These are phyloP conservation scores for Cutaneotrichosporon mucoides DNA, from an alignment of 1,284 basidiomycete species.

Conservation along the genomic window DNA sequence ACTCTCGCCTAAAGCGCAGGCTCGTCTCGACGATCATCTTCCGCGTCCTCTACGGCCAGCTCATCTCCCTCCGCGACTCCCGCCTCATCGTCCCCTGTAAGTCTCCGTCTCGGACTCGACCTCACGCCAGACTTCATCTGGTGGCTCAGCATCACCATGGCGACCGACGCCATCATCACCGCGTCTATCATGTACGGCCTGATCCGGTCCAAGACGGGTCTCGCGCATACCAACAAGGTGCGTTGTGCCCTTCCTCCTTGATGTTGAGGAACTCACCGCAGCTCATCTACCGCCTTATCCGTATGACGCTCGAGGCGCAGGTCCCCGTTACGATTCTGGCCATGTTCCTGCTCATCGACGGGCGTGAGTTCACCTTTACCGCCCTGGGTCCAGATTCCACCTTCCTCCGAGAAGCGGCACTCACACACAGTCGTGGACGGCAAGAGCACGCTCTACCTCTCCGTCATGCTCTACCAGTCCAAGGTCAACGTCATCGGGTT, in stretches of 20 bases:
- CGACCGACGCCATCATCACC: conserved; percentile 33
- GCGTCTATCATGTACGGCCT: conserved; percentile 26
- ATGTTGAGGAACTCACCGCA: not conserved
- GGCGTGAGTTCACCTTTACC: conserved; percentile 10
- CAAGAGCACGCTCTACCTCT: conserved; percentile 24
- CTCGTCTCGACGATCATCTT: not conserved
- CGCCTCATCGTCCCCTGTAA: not conserved
- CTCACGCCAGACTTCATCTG: not conserved
- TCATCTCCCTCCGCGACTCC: not conserved
- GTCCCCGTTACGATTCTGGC: conserved; percentile 28
- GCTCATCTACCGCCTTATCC: conserved; percentile 27
- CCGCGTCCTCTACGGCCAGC: not conserved
- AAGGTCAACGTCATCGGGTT: conserved; percentile 31
- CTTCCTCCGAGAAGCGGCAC: too few relatives aligned
- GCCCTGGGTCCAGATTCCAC: too few relatives aligned
- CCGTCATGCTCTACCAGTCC: conserved; percentile 26
- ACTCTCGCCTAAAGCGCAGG: not conserved
- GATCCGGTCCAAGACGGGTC: conserved; percentile 28
- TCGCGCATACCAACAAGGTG: conserved; percentile 28
- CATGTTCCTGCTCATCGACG: conserved; percentile 25
- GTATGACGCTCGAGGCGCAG: conserved; percentile 37
- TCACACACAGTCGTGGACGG: conserved; percentile 1
- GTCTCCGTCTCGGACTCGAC: too few relatives aligned
- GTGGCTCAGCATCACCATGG: conserved; percentile 18
- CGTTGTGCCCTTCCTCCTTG: too few relatives aligned